Evolutionary conservation across 2,329 filamentous ascomycete genomes (phyloP), one percentile per base, ranked within the genome.

Genomic region (Xenosphaeropsis pyriputrescens): DNA sequence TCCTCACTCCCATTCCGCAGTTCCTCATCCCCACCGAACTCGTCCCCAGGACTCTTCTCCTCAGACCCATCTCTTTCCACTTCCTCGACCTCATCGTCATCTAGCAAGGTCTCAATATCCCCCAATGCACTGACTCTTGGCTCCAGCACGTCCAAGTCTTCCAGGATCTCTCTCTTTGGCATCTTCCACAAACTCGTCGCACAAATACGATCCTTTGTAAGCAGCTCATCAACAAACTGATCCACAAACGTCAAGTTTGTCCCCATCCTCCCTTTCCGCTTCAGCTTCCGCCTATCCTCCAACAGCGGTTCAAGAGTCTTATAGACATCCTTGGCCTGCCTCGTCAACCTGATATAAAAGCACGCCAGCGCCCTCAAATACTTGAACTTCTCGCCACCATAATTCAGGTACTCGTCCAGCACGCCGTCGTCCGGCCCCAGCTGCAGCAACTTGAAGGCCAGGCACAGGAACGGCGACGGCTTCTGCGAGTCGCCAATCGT

Each of bases 371-470:
- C 88, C 41, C 88, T 77, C 38, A 98, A 65, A 58, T 98, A 98
- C 60, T 84, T 86, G 56, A 88, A 86, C 38, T 75, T 63, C 29
- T 82, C 77, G 34, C 78, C 85, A 39, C 79, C 80, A 50, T 79
- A 79, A 40, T 74, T 64, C 19, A 98, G 60, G 57, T 95, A 95
- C 53, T 86, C 84, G 31, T 72, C 59, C 18, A 98, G 64, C 26
- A 96, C 72, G 32, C 79, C 81, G 55, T 84, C 79, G 43, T 75
- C 72, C 1, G 91, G 91, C 18, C 77, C 78, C 8, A 98, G 70
- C 62, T 95, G 86, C 40, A 96, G 71, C 37, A 98, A 70, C 65
- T 96, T 98, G 61, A 98, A 93, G 2, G 83, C 83, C 3, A 98
- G 71, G 53, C 91, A 98, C 18, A 98, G 68, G 53, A 98, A 98